Conservation (phyloP, 2,329 filamentous ascomycete species). For the Penicillium oxalicum region DNA sequence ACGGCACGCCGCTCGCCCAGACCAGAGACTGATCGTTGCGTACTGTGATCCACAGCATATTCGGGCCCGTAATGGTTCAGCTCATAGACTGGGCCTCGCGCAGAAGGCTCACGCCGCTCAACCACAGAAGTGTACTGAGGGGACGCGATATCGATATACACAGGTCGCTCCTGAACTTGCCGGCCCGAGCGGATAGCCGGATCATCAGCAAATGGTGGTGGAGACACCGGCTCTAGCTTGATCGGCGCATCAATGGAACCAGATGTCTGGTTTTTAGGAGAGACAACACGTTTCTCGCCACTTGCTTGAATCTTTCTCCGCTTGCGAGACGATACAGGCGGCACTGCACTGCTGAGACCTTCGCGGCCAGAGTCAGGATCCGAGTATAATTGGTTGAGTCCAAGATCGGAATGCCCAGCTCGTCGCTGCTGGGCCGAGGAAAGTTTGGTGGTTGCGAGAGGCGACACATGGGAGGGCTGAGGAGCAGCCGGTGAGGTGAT, state of each 20-base stretch:
- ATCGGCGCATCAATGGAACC: slow-evolving; percentile 48
- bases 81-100: slow-evolving; percentile 31
- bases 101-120: slow-evolving; percentile 29
- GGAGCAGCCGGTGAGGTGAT: slow-evolving; percentile 68
- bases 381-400: slow-evolving; percentile 21
- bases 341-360: slow-evolving; percentile 40
- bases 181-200: slow-evolving; percentile 33
- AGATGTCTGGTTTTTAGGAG: slow-evolving; percentile 29
- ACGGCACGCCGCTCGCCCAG: slow-evolving; percentile 31
- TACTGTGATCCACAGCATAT: slow-evolving; percentile 26
- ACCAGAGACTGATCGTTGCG: slow-evolving; percentile 37
- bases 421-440: slow-evolving; percentile 51
- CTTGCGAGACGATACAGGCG: slow-evolving; percentile 46
- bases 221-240: slow-evolving; percentile 59
- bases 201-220: slow-evolving; percentile 49
- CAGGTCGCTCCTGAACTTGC: slow-evolving; percentile 37
- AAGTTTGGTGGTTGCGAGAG: slow-evolving; percentile 49
- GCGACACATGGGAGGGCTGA: slow-evolving; percentile 64
- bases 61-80: slow-evolving; percentile 29
- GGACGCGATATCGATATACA: slow-evolving; percentile 45
- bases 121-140: slow-evolving; percentile 34
- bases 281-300: slow-evolving; percentile 28
- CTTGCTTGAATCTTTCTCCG: slow-evolving; percentile 44
- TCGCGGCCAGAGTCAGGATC: slow-evolving; percentile 33
- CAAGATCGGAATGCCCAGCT: slow-evolving; percentile 41